These are phyloP conservation scores for Pugionium dolabratum DNA, from an alignment of 345 rosid species.

Conservation along the genomic window DNA sequence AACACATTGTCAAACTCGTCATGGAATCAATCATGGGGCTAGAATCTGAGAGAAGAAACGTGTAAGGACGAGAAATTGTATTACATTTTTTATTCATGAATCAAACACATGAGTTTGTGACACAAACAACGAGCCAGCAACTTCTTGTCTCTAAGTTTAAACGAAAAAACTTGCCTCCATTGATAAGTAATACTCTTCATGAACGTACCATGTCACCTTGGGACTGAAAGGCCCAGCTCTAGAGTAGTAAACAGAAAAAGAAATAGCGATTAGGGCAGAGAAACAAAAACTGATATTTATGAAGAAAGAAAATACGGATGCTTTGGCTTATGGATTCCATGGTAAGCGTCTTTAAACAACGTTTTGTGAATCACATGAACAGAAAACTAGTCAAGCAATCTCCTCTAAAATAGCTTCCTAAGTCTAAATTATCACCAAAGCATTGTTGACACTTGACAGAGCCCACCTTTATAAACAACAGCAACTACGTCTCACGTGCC, in stretches of 20 bases:
- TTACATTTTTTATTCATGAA: conserved; percentile 24
- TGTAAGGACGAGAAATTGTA: conserved; percentile 20
- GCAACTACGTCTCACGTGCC: conserved; percentile 87
- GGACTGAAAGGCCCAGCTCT: conserved; percentile 85
- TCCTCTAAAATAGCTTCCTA: conserved; percentile 30
- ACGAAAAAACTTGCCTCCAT: conserved; percentile 33
- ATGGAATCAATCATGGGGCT: conserved; percentile 13
- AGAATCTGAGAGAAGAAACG: conserved; percentile 6
- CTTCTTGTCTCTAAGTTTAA: conserved; percentile 13
- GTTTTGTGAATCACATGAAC: conserved; percentile 20
- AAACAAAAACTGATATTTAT: conserved; percentile 6
- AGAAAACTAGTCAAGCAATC: conserved; percentile 26
- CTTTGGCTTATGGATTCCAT: not conserved
- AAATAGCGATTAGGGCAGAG: conserved; percentile 9
- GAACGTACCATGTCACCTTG: conserved; percentile 66
- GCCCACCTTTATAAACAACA: conserved; percentile 71
- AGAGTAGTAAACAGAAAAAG: conserved; percentile 38
- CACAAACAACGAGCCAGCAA: conserved; percentile 4
- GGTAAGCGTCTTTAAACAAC: conserved; percentile 2
- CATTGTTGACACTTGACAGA: conserved; percentile 52
- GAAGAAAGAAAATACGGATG: conserved; percentile 10
- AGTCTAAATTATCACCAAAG: conserved; percentile 31
- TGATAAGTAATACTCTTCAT: conserved; percentile 36
- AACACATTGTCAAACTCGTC: conserved; percentile 10
- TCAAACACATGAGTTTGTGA: conserved; percentile 25